Conservation (phyloP, 2,329 filamentous ascomycete genomes). For the Lachnellula willkommii region DNA sequence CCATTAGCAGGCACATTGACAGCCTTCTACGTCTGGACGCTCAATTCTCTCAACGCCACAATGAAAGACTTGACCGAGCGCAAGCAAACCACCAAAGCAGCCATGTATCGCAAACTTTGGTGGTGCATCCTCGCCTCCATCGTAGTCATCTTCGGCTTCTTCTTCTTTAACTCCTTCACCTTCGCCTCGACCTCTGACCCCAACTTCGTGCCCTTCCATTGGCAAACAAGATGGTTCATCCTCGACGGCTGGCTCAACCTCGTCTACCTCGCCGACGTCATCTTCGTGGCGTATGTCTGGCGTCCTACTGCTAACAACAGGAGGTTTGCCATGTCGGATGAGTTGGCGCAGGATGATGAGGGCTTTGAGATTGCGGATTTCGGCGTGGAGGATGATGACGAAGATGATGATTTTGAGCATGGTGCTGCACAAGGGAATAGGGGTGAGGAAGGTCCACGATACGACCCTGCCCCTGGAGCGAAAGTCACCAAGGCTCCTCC, state of each 20-base stretch:
- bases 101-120: conserved; percentile 98
- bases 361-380: conserved; percentile 96
- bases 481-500: conserved; percentile 6
- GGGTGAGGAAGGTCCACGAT: conserved; percentile 31
- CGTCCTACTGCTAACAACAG: conserved; percentile 93
- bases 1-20: conserved; percentile 88
- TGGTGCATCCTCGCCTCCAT: conserved; percentile 94
- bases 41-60: conserved; percentile 89
- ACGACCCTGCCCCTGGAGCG: conserved; percentile 29
- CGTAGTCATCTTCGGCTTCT: conserved; percentile 93
- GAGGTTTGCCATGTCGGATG: conserved; percentile 97
- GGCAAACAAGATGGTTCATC: conserved; percentile 96
- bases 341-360: conserved; percentile 97
- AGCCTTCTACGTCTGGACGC: conserved; percentile 97
- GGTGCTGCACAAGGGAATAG: conserved; percentile 41
- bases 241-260: conserved; percentile 96
- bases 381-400: conserved; percentile 60
- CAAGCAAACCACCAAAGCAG: conserved; percentile 86
- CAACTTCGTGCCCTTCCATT: conserved; percentile 92
- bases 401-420: conserved; percentile 48
- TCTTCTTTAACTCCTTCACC: conserved; percentile 96
- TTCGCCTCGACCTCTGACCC: conserved; percentile 81
- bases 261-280: conserved; percentile 90
- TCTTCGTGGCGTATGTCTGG: conserved; percentile 93
- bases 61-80: conserved; percentile 94